Evolutionary conservation across 345 rosid genomes (phyloP).

Genomic region (Camelina neglecta): DNA sequence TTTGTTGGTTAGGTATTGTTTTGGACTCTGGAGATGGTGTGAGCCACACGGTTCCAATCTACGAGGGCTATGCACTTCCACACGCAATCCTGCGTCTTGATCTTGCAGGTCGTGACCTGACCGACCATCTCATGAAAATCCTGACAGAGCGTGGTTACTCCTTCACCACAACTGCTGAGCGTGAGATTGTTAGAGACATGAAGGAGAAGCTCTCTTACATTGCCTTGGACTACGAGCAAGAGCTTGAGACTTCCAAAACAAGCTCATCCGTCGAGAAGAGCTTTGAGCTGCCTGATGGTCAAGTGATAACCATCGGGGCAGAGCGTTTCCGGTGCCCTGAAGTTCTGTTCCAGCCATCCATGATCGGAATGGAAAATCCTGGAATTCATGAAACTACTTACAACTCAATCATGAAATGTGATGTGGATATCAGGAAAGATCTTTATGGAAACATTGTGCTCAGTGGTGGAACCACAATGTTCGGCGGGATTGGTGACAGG

Average conservation of each 20-base stretch:
- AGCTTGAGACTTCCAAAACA: slow-evolving; percentile 65
- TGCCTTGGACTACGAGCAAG: slow-evolving; percentile 73
- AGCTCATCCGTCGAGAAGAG: slow-evolving; percentile 68
- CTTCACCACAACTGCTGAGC: slow-evolving; percentile 77
- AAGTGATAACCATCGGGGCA: slow-evolving; percentile 69
- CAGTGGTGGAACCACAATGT: slow-evolving; percentile 70
- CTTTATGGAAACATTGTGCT: slow-evolving; percentile 68
- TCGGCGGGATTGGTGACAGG: slow-evolving; percentile 66
- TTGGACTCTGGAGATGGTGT: slow-evolving; percentile 77
- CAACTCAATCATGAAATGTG: slow-evolving; percentile 66
- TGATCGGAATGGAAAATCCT: slow-evolving; percentile 72
- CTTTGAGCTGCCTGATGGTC: slow-evolving; percentile 74
- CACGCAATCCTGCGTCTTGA: slow-evolving; percentile 70
- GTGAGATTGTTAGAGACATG: slow-evolving; percentile 73
- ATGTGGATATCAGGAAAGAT: slow-evolving; percentile 71
- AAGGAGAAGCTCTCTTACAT: slow-evolving; percentile 72
- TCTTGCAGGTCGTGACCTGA: slow-evolving; percentile 64
- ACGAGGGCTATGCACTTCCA: slow-evolving; percentile 70
- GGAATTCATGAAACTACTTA: slow-evolving; percentile 75
- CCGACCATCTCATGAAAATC: slow-evolving; percentile 69
- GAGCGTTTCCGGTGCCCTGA: slow-evolving; percentile 78
- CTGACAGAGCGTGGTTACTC: slow-evolving; percentile 70
- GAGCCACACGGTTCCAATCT: slow-evolving; percentile 70
- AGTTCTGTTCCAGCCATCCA: slow-evolving; percentile 73
- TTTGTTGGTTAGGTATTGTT: slow-evolving; percentile 54